A percentile compares a stretch with the other conserved stretches of the same genome.
Conservation (phyloP, 2,329 filamentous ascomycete genomes). For the Dactylellina sp. region DNA sequence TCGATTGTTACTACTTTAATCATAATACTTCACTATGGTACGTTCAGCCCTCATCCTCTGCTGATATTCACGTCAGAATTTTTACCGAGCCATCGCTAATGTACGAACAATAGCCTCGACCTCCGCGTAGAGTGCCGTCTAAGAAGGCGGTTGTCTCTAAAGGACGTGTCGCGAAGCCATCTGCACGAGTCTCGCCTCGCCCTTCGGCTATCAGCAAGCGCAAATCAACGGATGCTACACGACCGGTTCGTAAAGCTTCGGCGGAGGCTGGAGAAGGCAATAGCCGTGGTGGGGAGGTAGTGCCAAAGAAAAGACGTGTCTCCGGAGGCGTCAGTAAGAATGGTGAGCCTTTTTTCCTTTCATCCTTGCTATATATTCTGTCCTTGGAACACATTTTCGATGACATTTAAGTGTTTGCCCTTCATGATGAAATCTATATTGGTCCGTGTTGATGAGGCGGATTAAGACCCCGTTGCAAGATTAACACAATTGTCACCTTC, state of each 20-base stretch:
- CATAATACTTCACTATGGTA: conserved; percentile 40
- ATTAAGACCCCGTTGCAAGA: conserved; percentile 57
- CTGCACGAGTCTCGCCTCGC: conserved; percentile 21
- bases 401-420: neutral
- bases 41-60: neutral
- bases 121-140: conserved; percentile 53
- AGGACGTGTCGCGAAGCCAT: conserved; percentile 42
- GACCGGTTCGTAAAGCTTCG: conserved; percentile 27
- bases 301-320: conserved; percentile 27
- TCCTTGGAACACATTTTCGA: conserved; percentile 9
- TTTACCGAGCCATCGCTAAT: no score
- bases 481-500: conserved; percentile 54
- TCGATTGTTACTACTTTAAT: conserved; percentile 31
- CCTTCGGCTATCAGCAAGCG: conserved; percentile 22
- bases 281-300: neutral
- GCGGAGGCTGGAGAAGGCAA: conserved; percentile 19
- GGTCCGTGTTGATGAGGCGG: conserved; percentile 58
- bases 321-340: conserved; percentile 30
- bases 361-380: neutral
- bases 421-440: conserved; percentile 57
- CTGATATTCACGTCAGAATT: no score
- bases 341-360: conserved; percentile 12
- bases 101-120: conserved; percentile 37
- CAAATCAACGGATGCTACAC: conserved; percentile 43
- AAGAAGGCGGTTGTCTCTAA: conserved; percentile 47